Base-by-base conservation (phyloP, 768 basidiomycete genomes). In the Leccinellum albellum region DNA sequence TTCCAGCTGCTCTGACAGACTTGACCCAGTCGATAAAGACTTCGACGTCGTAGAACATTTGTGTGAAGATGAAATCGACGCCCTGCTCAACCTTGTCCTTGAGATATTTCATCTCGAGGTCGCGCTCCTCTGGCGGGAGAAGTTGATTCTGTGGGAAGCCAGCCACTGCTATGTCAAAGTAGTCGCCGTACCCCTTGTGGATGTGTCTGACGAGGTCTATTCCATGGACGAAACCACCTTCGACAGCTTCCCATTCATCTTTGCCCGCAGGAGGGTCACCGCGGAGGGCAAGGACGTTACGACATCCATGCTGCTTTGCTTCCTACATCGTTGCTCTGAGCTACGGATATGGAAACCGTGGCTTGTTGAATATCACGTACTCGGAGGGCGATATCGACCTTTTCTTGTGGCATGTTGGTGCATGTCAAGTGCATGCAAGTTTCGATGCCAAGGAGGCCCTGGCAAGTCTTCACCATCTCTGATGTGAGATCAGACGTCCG, bases 351-450 rank as follows among this genome's bases (percentile, higher is more conserved):
- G 53, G 54, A 35, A 28, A 23, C 31, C 45, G 54, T 50, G 46
- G 20, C 54, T 33, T 42, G 42, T 42, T 54, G 45, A 24, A 51
- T n/a, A 28, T 58, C 9, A 76, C 89, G 63, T 66, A 98, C 96
- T 70, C 80, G 75, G 46, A 99, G 75, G 31, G 96, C 94, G 65
- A 87, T 84, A 74, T 97, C 94, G 21, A 99, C 89, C 70, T 98
- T 98, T 71, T 91, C 88, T 67, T 81, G 80, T n/a, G 94, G 93
- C 94, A 99, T 97, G 75, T 96, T 97, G 50, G 97, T 98, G 70
- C 97, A 98, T 46, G 96, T 98, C 63, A 99, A 74, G 74, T 99
- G 97, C 93, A 99, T 94, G 76, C 94, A 98, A 28, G 94, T 96
- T 75, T 98, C 94, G 23, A 98, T 80, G 0, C 95, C 97, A 72